phyloP scores from a whole-genome alignment of 352 stramenopile genomes.

The Globisporangium rhizosaccharum region DNA sequence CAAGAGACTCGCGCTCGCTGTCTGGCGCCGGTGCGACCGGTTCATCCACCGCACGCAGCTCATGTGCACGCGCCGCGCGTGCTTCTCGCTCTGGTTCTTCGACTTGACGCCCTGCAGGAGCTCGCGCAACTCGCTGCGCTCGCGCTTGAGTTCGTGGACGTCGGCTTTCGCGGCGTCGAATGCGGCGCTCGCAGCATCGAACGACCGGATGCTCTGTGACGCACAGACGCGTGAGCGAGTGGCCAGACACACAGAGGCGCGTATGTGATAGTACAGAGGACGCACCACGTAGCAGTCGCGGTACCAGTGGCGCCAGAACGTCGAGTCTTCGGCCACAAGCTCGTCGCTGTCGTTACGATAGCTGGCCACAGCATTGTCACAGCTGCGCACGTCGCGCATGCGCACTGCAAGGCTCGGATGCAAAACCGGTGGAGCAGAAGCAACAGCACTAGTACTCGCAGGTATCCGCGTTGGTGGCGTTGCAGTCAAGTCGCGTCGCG shows the following conservation, averaged over 20 bases:
- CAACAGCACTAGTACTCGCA: background rate
- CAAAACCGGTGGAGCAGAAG: background rate
- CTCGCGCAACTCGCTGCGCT: conserved; percentile 41
- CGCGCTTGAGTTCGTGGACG: conserved; percentile 40
- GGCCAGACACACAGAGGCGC: conserved; percentile 1
- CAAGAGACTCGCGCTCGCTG: conserved; percentile 25
- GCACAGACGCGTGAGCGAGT: background rate
- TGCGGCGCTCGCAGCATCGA: conserved; percentile 22
- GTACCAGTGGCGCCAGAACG: conserved; percentile 55
- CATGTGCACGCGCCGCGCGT: conserved; percentile 48
- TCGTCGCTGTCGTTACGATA: background rate
- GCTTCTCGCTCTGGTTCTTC: conserved; percentile 43
- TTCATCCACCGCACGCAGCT: conserved; percentile 69
- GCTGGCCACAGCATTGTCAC: too few relatives aligned
- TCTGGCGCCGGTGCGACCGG: conserved; percentile 39
- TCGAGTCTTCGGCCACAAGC: conserved; percentile 10
- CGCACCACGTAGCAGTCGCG: conserved; percentile 44
- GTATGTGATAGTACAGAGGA: too few relatives aligned
- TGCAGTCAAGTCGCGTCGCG: conserved; percentile 22
- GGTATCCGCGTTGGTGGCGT: background rate
- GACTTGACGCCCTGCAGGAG: conserved; percentile 40
- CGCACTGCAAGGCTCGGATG: too few relatives aligned
- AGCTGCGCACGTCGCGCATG: too few relatives aligned
- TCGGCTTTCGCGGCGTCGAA: conserved; percentile 36
- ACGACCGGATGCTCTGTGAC: conserved; percentile 25